These are phyloP conservation scores for Venturia pyrina DNA, from an alignment of 2,329 filamentous ascomycete species.

Conservation along the genomic window DNA sequence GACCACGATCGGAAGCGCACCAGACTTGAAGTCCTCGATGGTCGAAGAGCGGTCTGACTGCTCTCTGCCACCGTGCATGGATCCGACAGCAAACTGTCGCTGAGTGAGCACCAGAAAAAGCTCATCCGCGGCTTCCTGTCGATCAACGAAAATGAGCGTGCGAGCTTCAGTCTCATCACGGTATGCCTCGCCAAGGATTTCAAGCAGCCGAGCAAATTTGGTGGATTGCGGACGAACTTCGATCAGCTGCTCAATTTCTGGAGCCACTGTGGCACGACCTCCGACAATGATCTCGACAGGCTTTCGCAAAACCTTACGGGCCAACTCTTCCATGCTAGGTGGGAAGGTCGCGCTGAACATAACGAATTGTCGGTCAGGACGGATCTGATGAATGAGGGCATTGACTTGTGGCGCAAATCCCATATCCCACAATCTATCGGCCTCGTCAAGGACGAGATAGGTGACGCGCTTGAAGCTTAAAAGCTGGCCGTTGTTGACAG, in stretches of 20 bases:
- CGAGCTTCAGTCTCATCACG: conserved; percentile 75
- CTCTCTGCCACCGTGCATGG: conserved; percentile 88
- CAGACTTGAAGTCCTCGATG: conserved; percentile 87
- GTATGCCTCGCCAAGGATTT: conserved; percentile 80
- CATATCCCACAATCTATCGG: conserved; percentile 99
- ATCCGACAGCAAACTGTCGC: conserved; percentile 84
- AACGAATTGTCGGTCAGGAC: conserved; percentile 86
- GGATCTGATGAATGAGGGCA: conserved; percentile 87
- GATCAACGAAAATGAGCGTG: conserved; percentile 82
- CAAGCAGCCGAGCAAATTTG: conserved; percentile 76
- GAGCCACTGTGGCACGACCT: conserved; percentile 60
- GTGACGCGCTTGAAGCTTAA: conserved; percentile 83
- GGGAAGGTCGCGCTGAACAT: conserved; percentile 97
- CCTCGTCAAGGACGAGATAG: conserved; percentile 93
- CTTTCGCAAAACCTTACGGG: conserved; percentile 75
- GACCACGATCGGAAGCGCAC: conserved; percentile 79
- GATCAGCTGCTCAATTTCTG: conserved; percentile 80
- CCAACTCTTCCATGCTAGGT: conserved; percentile 80
- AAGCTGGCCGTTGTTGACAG: conserved; percentile 87
- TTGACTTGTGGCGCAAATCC: conserved; percentile 97
- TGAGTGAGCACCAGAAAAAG: conserved; percentile 67
- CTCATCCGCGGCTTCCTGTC: conserved; percentile 81
- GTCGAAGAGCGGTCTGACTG: conserved; percentile 88
- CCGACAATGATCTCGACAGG: conserved; percentile 90
- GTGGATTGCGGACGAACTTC: conserved; percentile 73